Base-by-base conservation (phyloP, 2,329 filamentous ascomycete genomes). In the Zopfia rhizophila region DNA sequence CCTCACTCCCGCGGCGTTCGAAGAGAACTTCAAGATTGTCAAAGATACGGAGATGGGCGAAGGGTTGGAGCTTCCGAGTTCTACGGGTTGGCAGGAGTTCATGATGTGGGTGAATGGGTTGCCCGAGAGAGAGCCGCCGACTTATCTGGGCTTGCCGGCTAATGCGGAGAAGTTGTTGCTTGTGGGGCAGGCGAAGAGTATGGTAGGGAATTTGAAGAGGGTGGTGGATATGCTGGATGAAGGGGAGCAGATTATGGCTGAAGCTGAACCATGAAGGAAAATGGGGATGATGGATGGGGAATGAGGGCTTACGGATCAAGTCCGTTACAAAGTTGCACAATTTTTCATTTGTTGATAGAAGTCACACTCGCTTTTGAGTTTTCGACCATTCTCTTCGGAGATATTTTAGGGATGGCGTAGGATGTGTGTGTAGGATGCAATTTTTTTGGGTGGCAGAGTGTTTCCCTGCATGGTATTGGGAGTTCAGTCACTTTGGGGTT, bases 121-220 rank as follows among this genome's bases (percentile, higher is more conserved):
- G 51, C 94, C 94, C 0, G 94, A 99, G 80, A 86, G 94, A 62
- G 94, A 99, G 72, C 95, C 95, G 19, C 94, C 94, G 4, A 96
- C 91, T 1, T 99, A 96, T 68, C 80, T 99, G 12, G 95, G 94
- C 16, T 75, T 99, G 58, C 94, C 94, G 24, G 90, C 91, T 19
- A 97, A 99, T 70, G 94, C 94, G 14, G 94, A 99, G 84, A 99
- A 97, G 75, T 70, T 99, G 68, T 74, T 99, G 61, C 81, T 99
- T 22, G 90, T 96, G 11, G 92, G 90, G 2, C 86, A 96, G 64
- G 95, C 93, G 30, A 83, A 84, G 66, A 89, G 87, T 63, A 86
- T 97, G 82, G 86, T 97, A 61, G 82, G 82, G 54, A 92, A 97
- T 72, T 63, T 97, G 70, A 86, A 87, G 66, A 90, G 87, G 71